Conservation (phyloP, 2,329 filamentous ascomycete species). For the Pseudocercospora eumusae region DNA sequence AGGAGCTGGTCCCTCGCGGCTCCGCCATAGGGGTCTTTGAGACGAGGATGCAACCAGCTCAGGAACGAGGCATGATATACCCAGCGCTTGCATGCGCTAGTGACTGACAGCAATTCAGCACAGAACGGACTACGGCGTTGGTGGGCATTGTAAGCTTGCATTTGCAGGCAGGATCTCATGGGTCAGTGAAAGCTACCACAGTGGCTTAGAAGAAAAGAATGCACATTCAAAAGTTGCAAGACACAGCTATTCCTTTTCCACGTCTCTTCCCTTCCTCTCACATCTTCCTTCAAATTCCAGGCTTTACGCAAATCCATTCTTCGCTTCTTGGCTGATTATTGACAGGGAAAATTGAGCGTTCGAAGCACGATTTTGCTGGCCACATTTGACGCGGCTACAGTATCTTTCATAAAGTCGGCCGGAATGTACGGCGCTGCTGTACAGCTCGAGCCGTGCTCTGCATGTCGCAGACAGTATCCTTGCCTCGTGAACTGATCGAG, state of each 20-base stretch:
- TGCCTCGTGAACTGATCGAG: no score
- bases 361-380: no score
- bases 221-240: slow-evolving; percentile 5
- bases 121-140: slow-evolving; percentile 2
- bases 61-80: slow-evolving; percentile 8
- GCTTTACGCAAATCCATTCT: background rate
- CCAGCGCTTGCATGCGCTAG: slow-evolving; percentile 7
- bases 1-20: slow-evolving; percentile 8
- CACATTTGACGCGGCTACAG: no score
- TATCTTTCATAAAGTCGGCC: no score
- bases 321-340: background rate
- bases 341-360: no score
- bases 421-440: no score
- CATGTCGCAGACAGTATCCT: no score
- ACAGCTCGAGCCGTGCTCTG: no score
- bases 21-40: background rate
- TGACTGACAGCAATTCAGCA: background rate
- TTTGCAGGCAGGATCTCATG: background rate
- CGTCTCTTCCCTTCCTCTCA: background rate
- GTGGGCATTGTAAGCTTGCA: background rate
- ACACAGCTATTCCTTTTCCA: background rate
- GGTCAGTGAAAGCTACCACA: slow-evolving; percentile 1
- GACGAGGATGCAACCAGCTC: background rate
- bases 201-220: slow-evolving; percentile 3
- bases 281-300: background rate